phyloP scores from a whole-genome alignment of 2,329 filamentous ascomycete species.

The Neonectria ditissima region DNA sequence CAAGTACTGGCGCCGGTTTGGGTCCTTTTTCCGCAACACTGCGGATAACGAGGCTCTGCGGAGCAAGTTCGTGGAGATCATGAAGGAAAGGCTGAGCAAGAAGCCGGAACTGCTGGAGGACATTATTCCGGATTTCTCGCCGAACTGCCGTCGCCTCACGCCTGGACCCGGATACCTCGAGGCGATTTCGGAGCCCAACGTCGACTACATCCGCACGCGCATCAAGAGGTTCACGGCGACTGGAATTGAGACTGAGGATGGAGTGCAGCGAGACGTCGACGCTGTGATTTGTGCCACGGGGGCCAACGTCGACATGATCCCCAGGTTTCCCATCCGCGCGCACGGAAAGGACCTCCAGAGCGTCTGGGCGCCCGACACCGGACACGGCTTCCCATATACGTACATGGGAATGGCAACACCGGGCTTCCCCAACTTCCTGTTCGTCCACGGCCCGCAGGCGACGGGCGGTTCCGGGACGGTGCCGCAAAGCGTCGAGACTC shows the following conservation, averaged over 20 bases:
- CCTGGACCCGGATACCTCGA: conserved; percentile 77
- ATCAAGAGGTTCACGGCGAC: conserved; percentile 70
- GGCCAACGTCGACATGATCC: conserved; percentile 69
- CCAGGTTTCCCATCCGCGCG: conserved; percentile 70
- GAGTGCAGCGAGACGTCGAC: conserved; percentile 67
- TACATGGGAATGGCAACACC: conserved; percentile 74
- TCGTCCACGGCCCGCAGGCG: conserved; percentile 71
- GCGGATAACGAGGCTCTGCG: conserved; percentile 61
- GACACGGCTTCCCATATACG: conserved; percentile 73
- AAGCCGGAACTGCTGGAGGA: conserved; percentile 67
- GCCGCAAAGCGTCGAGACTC: conserved; percentile 74
- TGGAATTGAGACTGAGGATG: conserved; percentile 71
- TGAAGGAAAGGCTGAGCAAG: conserved; percentile 63
- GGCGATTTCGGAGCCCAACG: conserved; percentile 70
- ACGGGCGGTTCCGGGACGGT: conserved; percentile 73
- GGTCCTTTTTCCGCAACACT: conserved; percentile 65
- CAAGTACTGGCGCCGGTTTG: conserved; percentile 72
- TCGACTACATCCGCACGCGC: conserved; percentile 67
- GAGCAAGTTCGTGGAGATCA: conserved; percentile 59
- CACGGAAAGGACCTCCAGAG: conserved; percentile 64
- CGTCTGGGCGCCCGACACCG: conserved; percentile 67
- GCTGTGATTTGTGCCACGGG: conserved; percentile 77
- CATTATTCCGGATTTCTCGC: conserved; percentile 72
- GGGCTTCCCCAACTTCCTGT: conserved; percentile 75
- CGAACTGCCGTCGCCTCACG: conserved; percentile 73